Evolutionary conservation across 2,329 filamentous ascomycete species (phyloP).

Genomic region (Fusarium ramigenum): DNA sequence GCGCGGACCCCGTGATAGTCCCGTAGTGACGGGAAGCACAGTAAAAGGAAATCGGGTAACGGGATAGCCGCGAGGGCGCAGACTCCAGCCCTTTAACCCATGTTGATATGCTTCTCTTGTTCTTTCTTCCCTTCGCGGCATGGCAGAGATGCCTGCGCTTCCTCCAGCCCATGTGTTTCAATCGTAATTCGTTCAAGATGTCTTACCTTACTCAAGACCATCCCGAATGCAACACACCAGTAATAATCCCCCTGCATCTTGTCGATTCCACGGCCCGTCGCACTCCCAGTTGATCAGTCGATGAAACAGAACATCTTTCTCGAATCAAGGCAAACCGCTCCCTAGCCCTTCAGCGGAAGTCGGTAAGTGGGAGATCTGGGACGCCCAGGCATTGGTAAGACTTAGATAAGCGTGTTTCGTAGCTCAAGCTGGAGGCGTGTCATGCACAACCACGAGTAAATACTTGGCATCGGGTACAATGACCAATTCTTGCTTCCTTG

Average conservation of each 20-base stretch:
- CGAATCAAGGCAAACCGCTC: not conserved
- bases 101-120: not conserved
- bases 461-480: constrained; percentile 85
- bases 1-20: constrained; percentile 10
- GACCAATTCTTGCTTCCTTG: constrained; percentile 86
- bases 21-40: constrained; percentile 19
- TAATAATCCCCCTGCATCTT: constrained; percentile 17
- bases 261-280: constrained; percentile 19
- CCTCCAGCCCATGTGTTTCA: constrained; percentile 2
- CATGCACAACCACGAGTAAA: constrained; percentile 81
- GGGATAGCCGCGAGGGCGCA: constrained; percentile 27
- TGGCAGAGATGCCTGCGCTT: not conserved
- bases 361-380: constrained; percentile 15
- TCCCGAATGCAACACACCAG: constrained; percentile 15
- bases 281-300: constrained; percentile 7
- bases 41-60: constrained; percentile 22
- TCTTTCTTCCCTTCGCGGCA: not conserved
- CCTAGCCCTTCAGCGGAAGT: constrained; percentile 14
- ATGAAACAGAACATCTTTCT: constrained; percentile 14
- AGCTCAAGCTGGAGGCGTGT: constrained; percentile 73
- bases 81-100: constrained; percentile 27
- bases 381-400: constrained; percentile 31
- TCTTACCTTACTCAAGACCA: constrained; percentile 19
- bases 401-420: constrained; percentile 31
- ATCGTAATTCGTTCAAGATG: constrained; percentile 13